These are phyloP conservation scores for Aspergillus bridgeri DNA, from an alignment of 495 filamentous ascomycete genomes.

Conservation along the genomic window DNA sequence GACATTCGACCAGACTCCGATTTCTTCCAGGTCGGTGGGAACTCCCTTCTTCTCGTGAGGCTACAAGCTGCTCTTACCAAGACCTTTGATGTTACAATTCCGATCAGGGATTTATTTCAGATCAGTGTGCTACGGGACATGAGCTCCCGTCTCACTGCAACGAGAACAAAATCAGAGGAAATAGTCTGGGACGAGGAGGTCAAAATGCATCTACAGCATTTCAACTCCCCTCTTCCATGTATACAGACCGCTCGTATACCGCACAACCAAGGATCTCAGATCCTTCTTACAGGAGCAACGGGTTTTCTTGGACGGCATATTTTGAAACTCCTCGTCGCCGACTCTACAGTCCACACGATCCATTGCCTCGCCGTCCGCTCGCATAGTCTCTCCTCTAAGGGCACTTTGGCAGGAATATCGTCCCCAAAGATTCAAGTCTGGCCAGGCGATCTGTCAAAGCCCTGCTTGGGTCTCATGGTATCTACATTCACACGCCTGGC, in stretches of 20 bases:
- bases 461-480: background rate
- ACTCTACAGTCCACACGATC: background rate
- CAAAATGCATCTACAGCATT: background rate
- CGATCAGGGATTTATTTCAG: slow-evolving; percentile 20
- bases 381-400: background rate
- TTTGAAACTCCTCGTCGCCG: slow-evolving; percentile 7
- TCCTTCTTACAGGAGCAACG: slow-evolving; percentile 13
- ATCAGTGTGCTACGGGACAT: slow-evolving; percentile 22
- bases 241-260: background rate
- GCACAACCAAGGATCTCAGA: background rate
- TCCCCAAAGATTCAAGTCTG: background rate
- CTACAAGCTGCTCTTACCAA: slow-evolving; percentile 13
- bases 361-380: slow-evolving; percentile 7
- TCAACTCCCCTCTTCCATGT: background rate
- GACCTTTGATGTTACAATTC: slow-evolving; percentile 12
- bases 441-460: background rate
- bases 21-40: slow-evolving; percentile 28
- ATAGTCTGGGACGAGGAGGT: slow-evolving; percentile 3
- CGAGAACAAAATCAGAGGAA: background rate
- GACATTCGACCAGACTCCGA: slow-evolving; percentile 3
- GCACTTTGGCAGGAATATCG: background rate
- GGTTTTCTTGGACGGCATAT: slow-evolving; percentile 17
- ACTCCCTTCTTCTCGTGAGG: slow-evolving; percentile 16
- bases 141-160: slow-evolving; percentile 20
- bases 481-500: background rate